A percentile compares a stretch with the other conserved stretches of the same genome.
phyloP scores from a whole-genome alignment of 805 yeast species.

The Saccharomycopsis fodiens region DNA sequence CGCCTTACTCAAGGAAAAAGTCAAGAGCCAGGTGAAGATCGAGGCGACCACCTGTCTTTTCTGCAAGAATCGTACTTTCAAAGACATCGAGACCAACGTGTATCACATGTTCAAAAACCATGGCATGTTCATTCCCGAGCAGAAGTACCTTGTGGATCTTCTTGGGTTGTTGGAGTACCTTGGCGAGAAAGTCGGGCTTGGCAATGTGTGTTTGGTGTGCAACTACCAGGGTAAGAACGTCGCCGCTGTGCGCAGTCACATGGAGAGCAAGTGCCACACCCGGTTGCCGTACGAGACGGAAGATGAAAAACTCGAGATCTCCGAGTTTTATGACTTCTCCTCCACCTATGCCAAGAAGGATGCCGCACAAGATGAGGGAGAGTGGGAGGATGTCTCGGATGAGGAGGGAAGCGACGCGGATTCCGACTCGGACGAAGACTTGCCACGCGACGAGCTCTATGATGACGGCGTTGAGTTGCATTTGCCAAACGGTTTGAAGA shows the following conservation, averaged over 20 bases:
- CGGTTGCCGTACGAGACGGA: conserved; percentile 82
- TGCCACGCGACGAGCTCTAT: conserved; percentile 37
- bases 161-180: conserved; percentile 71
- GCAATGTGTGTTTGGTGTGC: conserved; percentile 83
- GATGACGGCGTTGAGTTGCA: conserved; percentile 64
- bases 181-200: conserved; percentile 86
- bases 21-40: conserved; percentile 35
- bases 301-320: conserved; percentile 76
- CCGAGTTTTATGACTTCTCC: conserved; percentile 86
- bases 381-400: conserved; percentile 31
- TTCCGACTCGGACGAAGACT: conserved; percentile 25
- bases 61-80: conserved; percentile 41
- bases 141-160: conserved; percentile 57
- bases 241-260: conserved; percentile 87
- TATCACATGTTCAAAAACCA: conserved; percentile 72
- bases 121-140: conserved; percentile 88
- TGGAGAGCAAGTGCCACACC: conserved; percentile 82
- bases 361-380: conserved; percentile 30
- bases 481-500: conserved; percentile 73
- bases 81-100: conserved; percentile 43
- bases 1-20: conserved; percentile 31
- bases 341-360: conserved; percentile 44
- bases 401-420: conserved; percentile 24
- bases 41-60: conserved; percentile 48
- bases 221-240: conserved; percentile 76